Evolutionary conservation across 306 rosid genomes (phyloP).

Genomic region (Cicer arietinum): DNA sequence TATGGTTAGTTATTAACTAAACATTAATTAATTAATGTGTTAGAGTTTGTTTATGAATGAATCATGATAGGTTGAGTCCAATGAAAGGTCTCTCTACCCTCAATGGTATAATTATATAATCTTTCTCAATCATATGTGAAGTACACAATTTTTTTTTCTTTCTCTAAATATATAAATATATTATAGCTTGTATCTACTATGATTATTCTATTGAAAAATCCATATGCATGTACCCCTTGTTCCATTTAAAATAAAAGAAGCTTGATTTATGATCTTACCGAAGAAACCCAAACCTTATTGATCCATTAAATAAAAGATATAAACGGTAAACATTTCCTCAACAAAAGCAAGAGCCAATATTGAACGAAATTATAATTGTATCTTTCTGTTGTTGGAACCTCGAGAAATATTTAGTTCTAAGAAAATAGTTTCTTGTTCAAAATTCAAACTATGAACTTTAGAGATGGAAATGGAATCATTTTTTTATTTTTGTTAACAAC

Average conservation of each 20-base stretch:
- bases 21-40: too few species aligned
- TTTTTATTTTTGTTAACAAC: constrained; percentile 7
- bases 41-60: too few species aligned
- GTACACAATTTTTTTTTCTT: too few species aligned
- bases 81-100: too few species aligned
- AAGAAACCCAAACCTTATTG: not conserved
- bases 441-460: not conserved
- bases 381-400: not conserved
- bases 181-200: too few species aligned
- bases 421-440: not conserved
- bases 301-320: not conserved
- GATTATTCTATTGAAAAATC: too few species aligned
- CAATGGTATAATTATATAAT: too few species aligned
- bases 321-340: constrained; percentile 19
- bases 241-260: not conserved
- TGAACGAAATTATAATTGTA: not conserved
- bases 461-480: constrained; percentile 3
- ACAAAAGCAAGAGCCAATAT: constrained; percentile 8
- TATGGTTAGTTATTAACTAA: too few species aligned
- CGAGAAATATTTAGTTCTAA: constrained; percentile 23
- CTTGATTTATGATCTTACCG: constrained; percentile 13
- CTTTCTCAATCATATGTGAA: too few species aligned
- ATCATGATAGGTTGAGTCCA: too few species aligned
- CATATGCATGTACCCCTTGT: too few species aligned
- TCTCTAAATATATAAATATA: too few species aligned